These are phyloP conservation scores for Saxophila tyrrhenica DNA, from an alignment of 495 filamentous ascomycete genomes.

Conservation along the genomic window DNA sequence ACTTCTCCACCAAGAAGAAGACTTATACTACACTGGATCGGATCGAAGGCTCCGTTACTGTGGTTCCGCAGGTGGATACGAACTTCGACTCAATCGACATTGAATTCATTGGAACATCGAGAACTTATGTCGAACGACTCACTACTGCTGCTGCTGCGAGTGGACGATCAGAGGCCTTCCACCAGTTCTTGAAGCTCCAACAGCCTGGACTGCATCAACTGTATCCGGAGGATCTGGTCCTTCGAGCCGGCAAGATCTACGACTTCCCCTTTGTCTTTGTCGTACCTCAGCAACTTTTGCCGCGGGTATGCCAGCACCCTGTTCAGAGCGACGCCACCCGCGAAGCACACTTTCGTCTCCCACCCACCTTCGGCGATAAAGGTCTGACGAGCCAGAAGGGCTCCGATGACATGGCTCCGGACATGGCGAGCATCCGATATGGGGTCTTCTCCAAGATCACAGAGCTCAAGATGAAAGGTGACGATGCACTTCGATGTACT, in stretches of 20 bases:
- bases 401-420: slow-evolving; percentile 65
- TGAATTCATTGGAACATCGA: slow-evolving; percentile 57
- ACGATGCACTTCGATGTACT: slow-evolving; percentile 28
- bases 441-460: slow-evolving; percentile 46
- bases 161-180: slow-evolving; percentile 41
- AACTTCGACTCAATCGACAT: slow-evolving; percentile 75
- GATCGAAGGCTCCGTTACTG: slow-evolving; percentile 46
- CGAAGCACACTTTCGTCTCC: slow-evolving; percentile 64
- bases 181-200: slow-evolving; percentile 64
- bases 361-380: slow-evolving; percentile 67
- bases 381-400: slow-evolving; percentile 21
- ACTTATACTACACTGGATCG: slow-evolving; percentile 50
- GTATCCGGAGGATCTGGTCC: slow-evolving; percentile 58
- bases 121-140: slow-evolving; percentile 42
- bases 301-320: slow-evolving; percentile 47
- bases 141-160: slow-evolving; percentile 35
- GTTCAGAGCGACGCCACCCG: slow-evolving; percentile 47
- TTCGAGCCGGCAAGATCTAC: slow-evolving; percentile 56
- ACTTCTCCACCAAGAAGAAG: slow-evolving; percentile 5
- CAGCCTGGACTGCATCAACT: slow-evolving; percentile 63
- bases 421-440: slow-evolving; percentile 72
- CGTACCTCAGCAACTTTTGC: slow-evolving; percentile 61
- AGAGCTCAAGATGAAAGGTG: slow-evolving; percentile 16
- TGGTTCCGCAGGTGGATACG: slow-evolving; percentile 53
- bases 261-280: slow-evolving; percentile 80